Evolutionary conservation across 176 grass and related monocot species (phyloP), one percentile per base, ranked within the genome.

Genomic region (Thalia dealbata): DNA sequence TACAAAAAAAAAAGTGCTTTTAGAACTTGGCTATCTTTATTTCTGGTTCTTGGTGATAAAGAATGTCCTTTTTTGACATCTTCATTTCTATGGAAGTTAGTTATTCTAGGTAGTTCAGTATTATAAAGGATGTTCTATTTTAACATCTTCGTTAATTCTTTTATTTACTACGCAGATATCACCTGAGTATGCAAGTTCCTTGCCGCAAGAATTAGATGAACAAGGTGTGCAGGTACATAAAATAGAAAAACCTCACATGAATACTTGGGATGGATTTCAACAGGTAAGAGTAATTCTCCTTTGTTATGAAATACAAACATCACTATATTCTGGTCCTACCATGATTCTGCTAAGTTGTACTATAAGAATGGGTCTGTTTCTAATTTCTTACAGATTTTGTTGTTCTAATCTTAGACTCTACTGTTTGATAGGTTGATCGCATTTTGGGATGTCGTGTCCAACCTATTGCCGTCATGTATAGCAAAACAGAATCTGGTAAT

Each of bases 381-480:
- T 16, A 38, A 14, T 66, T 30, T 66, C 63, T 16, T 32, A 32
- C 19, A 69, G 32, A 52, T 72, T 72, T 72, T 52, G 27, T 44
- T 68, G 11, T 63, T 28, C 14, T 69, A 45, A n/a, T 44, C 1
- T 1, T 66, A 4, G 16, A 15, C 26, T 50, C 14, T 76, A 76
- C 58, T 58, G 30, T 86, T 88, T 80, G 45, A 18, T 81, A 99
- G 95, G 95, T 99, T 71, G 85, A 99, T 74, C 90, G 95, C 50
- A 86, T 99, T 77, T 68, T 91, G 52, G 95, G 95, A 44, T 93
- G 95, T 71, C 87, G 95, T 54, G 77, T 91, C 69, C 81, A 78
- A 67, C 51, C 59, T 72, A 88, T 44, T 43, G 76, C 76, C 81
- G 78, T 70, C 71, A 84, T 78, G 25, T 73, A 70, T 64, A 35